phyloP scores from a whole-genome alignment of 768 basidiomycete species.

The Suillus ampliporus region DNA sequence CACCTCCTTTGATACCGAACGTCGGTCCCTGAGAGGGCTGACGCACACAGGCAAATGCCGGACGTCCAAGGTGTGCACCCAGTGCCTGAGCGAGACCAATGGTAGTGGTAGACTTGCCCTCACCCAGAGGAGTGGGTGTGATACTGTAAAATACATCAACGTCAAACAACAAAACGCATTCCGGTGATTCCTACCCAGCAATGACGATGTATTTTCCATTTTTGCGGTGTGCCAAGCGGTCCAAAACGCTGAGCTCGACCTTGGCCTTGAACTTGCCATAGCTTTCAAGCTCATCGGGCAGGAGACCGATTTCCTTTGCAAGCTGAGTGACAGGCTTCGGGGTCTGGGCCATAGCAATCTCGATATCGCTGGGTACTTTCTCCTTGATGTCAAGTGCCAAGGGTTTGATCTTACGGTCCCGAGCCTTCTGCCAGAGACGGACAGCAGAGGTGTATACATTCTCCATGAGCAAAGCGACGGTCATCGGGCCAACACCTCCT shows the following conservation, averaged over 20 bases:
- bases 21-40: conserved; percentile 99
- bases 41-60: conserved; percentile 94
- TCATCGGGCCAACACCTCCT: conserved; percentile 99
- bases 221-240: conserved; percentile 82
- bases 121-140: conserved; percentile 95
- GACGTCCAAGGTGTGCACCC: conserved; percentile 91
- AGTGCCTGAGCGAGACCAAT: conserved; percentile 97
- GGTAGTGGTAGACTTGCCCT: conserved; percentile 98
- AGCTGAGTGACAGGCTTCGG: conserved; percentile 89
- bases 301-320: conserved; percentile 86
- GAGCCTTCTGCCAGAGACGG: conserved; percentile 74
- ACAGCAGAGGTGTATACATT: conserved; percentile 89
- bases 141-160: conserved; percentile 56
- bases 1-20: conserved; percentile 99
- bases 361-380: conserved; percentile 95
- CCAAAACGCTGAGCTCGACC: conserved; percentile 87
- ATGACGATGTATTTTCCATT: conserved; percentile 97
- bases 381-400: conserved; percentile 79
- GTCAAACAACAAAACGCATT: conserved; percentile 13
- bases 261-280: conserved; percentile 98
- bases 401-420: conserved; percentile 73
- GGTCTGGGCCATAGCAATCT: conserved; percentile 92
- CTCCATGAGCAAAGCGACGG: conserved; percentile 96
- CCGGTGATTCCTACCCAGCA: conserved; percentile 65
- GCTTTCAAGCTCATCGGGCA: conserved; percentile 85